Conservation (phyloP, 2,329 filamentous ascomycete species). For the Waltergamsia citrina region DNA sequence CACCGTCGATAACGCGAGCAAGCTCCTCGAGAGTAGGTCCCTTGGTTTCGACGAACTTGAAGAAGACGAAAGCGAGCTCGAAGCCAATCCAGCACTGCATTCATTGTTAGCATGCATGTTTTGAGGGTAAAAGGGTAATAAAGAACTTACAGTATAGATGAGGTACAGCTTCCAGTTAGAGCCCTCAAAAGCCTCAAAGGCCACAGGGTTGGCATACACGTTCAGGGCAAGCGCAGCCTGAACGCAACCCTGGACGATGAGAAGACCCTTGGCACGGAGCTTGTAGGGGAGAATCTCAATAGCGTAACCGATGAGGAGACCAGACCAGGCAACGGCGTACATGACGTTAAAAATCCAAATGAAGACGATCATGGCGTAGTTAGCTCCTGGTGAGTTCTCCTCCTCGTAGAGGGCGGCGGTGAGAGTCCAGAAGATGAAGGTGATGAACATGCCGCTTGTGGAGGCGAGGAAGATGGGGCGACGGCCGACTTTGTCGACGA, state of each 20-base stretch:
- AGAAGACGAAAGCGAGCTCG: conserved; percentile 54
- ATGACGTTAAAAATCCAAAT: conserved; percentile 37
- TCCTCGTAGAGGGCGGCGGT: conserved; percentile 34
- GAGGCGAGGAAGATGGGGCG: conserved; percentile 36
- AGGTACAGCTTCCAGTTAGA: conserved; percentile 7
- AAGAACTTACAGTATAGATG: conserved; percentile 6
- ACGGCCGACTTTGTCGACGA: conserved; percentile 28
- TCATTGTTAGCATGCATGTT: not conserved
- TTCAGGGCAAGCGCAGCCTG: too few species aligned
- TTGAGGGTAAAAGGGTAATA: too few species aligned
- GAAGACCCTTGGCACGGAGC: conserved; percentile 26
- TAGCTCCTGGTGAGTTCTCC: conserved; percentile 25
- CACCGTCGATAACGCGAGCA: conserved; percentile 61
- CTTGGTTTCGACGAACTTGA: conserved; percentile 62
- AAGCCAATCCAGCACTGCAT: conserved; percentile 39
- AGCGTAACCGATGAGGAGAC: conserved; percentile 32
- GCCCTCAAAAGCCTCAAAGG: conserved; percentile 9
- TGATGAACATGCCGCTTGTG: conserved; percentile 28
- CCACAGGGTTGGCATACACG: conserved; percentile 11
- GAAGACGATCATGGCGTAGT: conserved; percentile 35
- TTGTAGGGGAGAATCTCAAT: conserved; percentile 27
- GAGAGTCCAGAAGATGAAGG: conserved; percentile 35
- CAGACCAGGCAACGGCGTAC: conserved; percentile 36
- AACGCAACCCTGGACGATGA: too few species aligned
- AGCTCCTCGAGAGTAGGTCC: conserved; percentile 56